Conservation (phyloP, 2,329 filamentous ascomycete genomes). For the Trichoderma semiorbis region DNA sequence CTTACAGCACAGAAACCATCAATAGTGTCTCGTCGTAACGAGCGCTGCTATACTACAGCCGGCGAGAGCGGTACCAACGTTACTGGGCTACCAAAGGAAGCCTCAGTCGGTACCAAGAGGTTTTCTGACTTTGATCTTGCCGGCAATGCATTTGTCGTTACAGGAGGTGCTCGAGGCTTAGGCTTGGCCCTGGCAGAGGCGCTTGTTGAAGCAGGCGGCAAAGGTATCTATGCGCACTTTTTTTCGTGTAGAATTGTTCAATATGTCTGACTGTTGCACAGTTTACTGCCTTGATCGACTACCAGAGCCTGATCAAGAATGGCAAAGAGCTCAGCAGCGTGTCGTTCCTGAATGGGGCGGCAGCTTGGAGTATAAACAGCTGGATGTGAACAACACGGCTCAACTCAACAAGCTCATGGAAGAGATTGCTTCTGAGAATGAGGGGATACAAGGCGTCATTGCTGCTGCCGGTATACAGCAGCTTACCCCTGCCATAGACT, state of each 20-base stretch:
- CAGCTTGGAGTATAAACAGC: background rate
- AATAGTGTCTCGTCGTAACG: rapidly evolving
- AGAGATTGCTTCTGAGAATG: background rate
- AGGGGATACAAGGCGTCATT: background rate
- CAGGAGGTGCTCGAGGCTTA: background rate
- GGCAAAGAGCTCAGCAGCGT: background rate
- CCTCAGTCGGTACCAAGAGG: background rate
- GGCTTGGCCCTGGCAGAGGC: background rate
- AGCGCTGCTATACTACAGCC: background rate
- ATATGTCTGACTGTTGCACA: background rate
- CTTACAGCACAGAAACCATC: background rate
- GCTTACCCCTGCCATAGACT: too few species aligned
- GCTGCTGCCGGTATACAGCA: background rate
- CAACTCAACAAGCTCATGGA: background rate
- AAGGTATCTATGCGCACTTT: background rate
- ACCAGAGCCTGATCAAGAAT: background rate
- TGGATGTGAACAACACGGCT: background rate
- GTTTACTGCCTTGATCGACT: background rate
- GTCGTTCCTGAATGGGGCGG: background rate
- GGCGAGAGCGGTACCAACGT: background rate
- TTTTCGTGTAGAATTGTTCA: background rate
- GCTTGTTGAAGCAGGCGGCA: background rate
- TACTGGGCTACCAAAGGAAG: background rate
- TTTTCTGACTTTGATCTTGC: background rate
- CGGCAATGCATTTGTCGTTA: background rate